Conservation (phyloP, 169 alveolate genomes). For the Cryptosporidium canis region DNA sequence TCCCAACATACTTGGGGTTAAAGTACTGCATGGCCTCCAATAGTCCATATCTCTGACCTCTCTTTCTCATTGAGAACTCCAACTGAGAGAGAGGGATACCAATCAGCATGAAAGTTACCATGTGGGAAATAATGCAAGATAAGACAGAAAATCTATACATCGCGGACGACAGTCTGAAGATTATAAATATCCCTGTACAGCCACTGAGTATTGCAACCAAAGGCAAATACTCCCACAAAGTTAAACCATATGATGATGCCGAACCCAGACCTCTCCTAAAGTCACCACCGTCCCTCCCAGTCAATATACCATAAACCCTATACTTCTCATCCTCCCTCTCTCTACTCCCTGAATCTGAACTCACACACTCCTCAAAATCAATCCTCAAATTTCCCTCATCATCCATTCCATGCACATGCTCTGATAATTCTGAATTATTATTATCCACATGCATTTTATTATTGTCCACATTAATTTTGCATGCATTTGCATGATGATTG, state of each 20-base stretch:
- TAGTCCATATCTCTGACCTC: slow-evolving; percentile 43
- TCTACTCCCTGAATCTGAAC: not conserved
- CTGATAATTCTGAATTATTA: not conserved
- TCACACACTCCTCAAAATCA: not conserved
- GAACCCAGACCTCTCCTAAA: not conserved
- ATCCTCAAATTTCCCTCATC: not conserved
- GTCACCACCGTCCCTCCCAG: not conserved
- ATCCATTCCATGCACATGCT: not conserved
- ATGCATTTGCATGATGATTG: not conserved
- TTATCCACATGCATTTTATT: not conserved
- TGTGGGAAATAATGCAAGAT: slow-evolving; percentile 55
- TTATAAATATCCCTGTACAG: slow-evolving; percentile 62
- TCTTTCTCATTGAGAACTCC: slow-evolving; percentile 54
- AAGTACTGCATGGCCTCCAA: slow-evolving; percentile 17
- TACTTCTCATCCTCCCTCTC: not conserved
- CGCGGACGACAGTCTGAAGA: slow-evolving; percentile 44
- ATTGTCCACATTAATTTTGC: not conserved
- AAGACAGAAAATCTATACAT: slow-evolving; percentile 58
- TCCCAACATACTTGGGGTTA: slow-evolving; percentile 8
- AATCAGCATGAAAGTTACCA: slow-evolving; percentile 33
- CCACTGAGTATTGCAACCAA: slow-evolving; percentile 56
- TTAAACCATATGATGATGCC: slow-evolving; percentile 1
- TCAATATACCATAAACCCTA: not conserved
- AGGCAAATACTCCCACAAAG: slow-evolving; percentile 62
- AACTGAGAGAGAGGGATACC: slow-evolving; percentile 59